Conservation (phyloP, 805 yeast species). For the Myxozyma geophila region DNA sequence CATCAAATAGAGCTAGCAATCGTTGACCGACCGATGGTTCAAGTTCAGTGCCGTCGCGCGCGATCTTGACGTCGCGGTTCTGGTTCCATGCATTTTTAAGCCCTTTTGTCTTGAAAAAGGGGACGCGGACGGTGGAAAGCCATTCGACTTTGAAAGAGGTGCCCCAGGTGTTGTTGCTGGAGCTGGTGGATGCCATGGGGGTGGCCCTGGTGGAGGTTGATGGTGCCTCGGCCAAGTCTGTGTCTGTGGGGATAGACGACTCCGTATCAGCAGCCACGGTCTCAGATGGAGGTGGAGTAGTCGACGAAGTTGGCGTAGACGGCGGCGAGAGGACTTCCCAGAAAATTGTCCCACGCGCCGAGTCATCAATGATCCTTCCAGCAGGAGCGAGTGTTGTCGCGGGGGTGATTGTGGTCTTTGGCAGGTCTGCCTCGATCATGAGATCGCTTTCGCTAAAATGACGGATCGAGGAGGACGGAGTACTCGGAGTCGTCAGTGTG, state of each 20-base stretch:
- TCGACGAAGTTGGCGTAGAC: neutral
- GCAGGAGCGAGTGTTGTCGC: conserved; percentile 40
- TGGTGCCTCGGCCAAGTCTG: neutral
- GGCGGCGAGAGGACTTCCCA: conserved; percentile 45
- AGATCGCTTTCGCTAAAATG: conserved; percentile 8
- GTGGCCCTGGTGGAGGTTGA: neutral
- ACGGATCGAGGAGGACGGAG: conserved; percentile 7
- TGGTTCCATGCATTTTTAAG: conserved; percentile 47
- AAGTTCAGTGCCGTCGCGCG: conserved; percentile 52
- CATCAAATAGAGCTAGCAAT: conserved; percentile 42
- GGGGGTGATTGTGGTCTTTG: conserved; percentile 36
- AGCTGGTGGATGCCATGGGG: too few species aligned
- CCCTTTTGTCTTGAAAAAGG: conserved; percentile 44
- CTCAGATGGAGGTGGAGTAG: neutral
- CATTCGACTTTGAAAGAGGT: conserved; percentile 47
- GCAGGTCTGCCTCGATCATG: conserved; percentile 21
- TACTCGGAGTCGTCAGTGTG: neutral
- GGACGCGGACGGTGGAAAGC: conserved; percentile 44
- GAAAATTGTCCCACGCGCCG: conserved; percentile 47
- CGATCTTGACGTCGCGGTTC: conserved; percentile 49
- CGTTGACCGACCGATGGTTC: conserved; percentile 46
- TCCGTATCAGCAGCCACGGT: neutral
- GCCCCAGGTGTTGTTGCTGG: conserved; percentile 42
- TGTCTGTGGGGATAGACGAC: neutral
- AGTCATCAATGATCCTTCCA: conserved; percentile 46